phyloP scores from a whole-genome alignment of 176 grass and related monocot species.

The Thinopyrum elongatum region DNA sequence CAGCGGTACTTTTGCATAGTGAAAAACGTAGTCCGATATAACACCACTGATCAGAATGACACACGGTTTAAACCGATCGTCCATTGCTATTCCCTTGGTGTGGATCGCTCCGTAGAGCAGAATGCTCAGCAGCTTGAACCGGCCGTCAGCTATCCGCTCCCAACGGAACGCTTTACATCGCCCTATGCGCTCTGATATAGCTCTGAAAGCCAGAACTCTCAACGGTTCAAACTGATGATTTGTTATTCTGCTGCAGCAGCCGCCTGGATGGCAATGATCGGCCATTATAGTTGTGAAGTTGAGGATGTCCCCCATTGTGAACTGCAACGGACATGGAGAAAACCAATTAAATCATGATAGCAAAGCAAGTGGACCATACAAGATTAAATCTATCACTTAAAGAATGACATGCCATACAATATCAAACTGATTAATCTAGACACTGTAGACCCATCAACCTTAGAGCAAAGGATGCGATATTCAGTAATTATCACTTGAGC shows the following conservation, averaged over 20 bases:
- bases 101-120: no score
- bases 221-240: neutral
- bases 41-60: neutral
- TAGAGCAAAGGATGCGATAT: no score
- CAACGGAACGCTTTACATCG: neutral
- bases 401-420: no score
- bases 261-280: neutral
- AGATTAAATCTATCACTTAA: no score
- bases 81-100: no score
- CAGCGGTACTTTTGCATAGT: no score
- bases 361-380: no score
- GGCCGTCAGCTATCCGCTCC: neutral
- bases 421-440: no score
- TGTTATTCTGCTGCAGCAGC: no score
- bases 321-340: neutral
- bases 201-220: neutral
- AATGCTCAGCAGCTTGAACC: no score
- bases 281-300: neutral
- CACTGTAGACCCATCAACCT: no score
- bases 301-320: neutral
- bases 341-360: neutral
- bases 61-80: neutral
- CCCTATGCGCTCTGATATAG: neutral
- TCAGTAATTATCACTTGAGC: no score
- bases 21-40: neutral